Evolutionary conservation across 2,329 filamentous ascomycete species (phyloP).

Genomic region (Fusarium tanahbumbuense): DNA sequence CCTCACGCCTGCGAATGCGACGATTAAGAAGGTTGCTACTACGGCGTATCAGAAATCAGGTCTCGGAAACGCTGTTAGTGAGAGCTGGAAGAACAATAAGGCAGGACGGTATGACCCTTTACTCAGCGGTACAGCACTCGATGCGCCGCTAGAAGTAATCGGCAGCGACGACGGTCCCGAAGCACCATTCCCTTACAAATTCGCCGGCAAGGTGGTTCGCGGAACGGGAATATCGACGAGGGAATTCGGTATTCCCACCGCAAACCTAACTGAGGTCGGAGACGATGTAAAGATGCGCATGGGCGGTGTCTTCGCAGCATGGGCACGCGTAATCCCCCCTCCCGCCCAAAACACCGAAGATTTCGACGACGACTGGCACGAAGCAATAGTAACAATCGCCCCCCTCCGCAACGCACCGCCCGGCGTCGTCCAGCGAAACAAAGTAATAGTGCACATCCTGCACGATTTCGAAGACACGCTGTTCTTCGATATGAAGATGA

Average conservation of each 20-base stretch:
- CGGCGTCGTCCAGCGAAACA: conserved; percentile 61
- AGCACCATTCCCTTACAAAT: conserved; percentile 64
- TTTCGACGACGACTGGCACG: conserved; percentile 64
- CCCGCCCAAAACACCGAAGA: conserved; percentile 49
- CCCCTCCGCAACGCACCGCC: conserved; percentile 60
- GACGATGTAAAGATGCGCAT: conserved; percentile 66
- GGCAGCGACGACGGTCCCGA: conserved; percentile 64
- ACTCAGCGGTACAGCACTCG: conserved; percentile 48
- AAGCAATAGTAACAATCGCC: conserved; percentile 68
- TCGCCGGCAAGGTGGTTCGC: conserved; percentile 60
- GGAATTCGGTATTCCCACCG: conserved; percentile 63
- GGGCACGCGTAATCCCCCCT: conserved; percentile 61
- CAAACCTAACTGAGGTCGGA: conserved; percentile 64
- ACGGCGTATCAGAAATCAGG: conserved; percentile 51
- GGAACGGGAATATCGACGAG: conserved; percentile 56
- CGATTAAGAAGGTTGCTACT: conserved; percentile 56
- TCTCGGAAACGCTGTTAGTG: conserved; percentile 43
- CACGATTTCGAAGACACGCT: conserved; percentile 59
- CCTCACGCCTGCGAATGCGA: conserved; percentile 44
- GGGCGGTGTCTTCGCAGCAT: conserved; percentile 73
- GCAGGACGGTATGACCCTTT: conserved; percentile 53
- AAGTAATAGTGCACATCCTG: conserved; percentile 66
- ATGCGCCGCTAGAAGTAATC: conserved; percentile 53
- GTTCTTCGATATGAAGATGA: conserved; percentile 59
- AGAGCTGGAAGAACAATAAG: conserved; percentile 54